Evolutionary conservation across 179 eudicot genomes (phyloP).

Genomic region (Pouteria campechiana): DNA sequence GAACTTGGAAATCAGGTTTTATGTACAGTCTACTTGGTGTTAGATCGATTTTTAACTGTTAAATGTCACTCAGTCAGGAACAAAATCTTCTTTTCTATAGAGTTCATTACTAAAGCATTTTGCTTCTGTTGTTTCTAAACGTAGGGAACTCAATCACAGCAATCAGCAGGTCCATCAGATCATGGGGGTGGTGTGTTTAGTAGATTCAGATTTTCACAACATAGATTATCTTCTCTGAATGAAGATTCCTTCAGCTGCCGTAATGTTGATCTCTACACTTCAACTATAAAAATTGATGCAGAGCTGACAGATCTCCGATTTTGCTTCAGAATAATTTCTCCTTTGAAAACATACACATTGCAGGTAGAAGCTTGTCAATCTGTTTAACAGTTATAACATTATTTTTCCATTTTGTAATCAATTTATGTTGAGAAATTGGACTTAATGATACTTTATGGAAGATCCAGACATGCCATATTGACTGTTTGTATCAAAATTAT

Average conservation of each 20-base stretch:
- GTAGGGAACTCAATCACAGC: constrained; percentile 58
- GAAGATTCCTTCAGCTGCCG: constrained; percentile 54
- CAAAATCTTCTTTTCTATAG: too few species aligned
- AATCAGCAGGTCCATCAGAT: constrained; percentile 35
- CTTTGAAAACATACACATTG: constrained; percentile 69
- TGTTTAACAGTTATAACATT: too few species aligned
- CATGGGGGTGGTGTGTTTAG: constrained; percentile 65
- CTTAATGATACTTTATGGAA: too few species aligned
- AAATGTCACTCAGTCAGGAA: too few species aligned
- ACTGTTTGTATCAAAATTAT: too few species aligned
- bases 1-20: too few species aligned
- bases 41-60: too few species aligned
- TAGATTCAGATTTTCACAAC: constrained; percentile 65
- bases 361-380: constrained; percentile 73
- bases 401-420: too few species aligned
- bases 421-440: too few species aligned
- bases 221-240: constrained; percentile 48
- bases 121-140: constrained; percentile 1
- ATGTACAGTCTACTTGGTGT: too few species aligned
- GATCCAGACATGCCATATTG: too few species aligned
- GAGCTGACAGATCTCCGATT: constrained; percentile 84
- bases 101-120: too few species aligned
- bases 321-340: constrained; percentile 91
- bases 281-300: constrained; percentile 84
- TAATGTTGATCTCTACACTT: constrained; percentile 76